Evolutionary conservation across 2,329 filamentous ascomycete genomes (phyloP), one percentile per base, ranked within the genome.

Genomic region (Fusarium sp.): DNA sequence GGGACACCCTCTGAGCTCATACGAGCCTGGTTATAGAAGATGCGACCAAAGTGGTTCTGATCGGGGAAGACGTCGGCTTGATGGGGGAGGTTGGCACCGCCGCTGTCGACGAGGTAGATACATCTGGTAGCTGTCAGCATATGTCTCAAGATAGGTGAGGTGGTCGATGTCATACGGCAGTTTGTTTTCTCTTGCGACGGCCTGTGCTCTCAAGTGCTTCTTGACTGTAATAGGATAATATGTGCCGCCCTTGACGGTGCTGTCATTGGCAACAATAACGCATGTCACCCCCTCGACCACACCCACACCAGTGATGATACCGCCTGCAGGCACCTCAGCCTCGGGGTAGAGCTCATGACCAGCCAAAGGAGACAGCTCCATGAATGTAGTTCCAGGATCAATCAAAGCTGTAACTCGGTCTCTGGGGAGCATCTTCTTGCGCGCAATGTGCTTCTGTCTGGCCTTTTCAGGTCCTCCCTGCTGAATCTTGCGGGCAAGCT

Each of bases 171-270:
- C 85, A 75, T 77, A 90, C 88, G 88, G 88, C 39, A 90, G 78
- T 42, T 86, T 90, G 79, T 98, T 98, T 78, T 98, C 93, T 69
- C 92, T 88, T 0, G 95, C 95, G 67, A 98, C 91, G 27, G 91
- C 90, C 79, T 99, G 96, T 6, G 95, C 95, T 65, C 95, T 88
- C 17, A 98, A 84, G 79, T 98, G 96, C 84, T 99, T 99, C 83
- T 97, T 97, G 60, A 98, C 93, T 0, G 95, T 99, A 72, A 98
- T 93, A 3, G 95, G 95, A 76, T 95, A 98, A 81, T 99, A 99
- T 3, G 95, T 97, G 23, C 95, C 95, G 51, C 95, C 95, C 81
- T 98, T 99, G 75, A 98, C 95, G 18, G 95, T 97, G 81, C 93
- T 96, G 77, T 97, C 95, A 77, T 98, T 97, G 58, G 94, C 94